These are phyloP conservation scores for Theobroma cacao DNA, from an alignment of 345 rosid species.

Conservation along the genomic window DNA sequence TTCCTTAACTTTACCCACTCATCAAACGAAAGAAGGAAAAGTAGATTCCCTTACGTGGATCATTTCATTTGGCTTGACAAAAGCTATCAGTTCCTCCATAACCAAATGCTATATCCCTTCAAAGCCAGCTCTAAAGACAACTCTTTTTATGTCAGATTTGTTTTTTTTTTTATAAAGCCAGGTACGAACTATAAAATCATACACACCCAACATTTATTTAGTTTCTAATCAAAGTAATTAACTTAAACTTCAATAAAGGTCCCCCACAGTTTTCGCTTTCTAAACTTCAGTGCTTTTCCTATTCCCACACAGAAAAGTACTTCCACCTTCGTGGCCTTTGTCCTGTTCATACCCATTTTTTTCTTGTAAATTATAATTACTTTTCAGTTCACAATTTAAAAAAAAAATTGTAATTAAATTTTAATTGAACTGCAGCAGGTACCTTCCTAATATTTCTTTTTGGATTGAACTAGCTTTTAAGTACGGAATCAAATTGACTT, in stretches of 20 bases:
- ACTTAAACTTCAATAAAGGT: neutral
- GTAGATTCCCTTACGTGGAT: slow-evolving; percentile 13
- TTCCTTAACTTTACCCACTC: neutral
- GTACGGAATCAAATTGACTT: neutral
- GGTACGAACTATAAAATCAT: too few relatives aligned
- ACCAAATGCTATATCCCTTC: neutral
- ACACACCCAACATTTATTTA: too few relatives aligned
- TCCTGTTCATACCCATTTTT: neutral
- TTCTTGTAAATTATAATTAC: too few relatives aligned
- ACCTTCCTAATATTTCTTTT: neutral
- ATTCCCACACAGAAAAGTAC: neutral
- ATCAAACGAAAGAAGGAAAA: neutral
- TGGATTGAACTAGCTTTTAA: neutral
- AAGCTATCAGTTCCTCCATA: neutral
- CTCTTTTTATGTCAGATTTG: neutral
- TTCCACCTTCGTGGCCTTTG: neutral
- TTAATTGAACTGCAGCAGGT: neutral
- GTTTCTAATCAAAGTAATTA: neutral
- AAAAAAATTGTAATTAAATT: neutral
- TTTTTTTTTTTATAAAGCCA: too few relatives aligned
- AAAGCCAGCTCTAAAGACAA: slow-evolving; percentile 7
- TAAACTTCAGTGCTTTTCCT: neutral
- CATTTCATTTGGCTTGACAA: neutral
- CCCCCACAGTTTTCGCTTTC: neutral
- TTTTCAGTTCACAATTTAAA: too few relatives aligned